Percentiles rank a stretch among this genome's conserved stretches.
Conservation (phyloP, 164 flowering plant genomes). For the Vitis labrusca region DNA sequence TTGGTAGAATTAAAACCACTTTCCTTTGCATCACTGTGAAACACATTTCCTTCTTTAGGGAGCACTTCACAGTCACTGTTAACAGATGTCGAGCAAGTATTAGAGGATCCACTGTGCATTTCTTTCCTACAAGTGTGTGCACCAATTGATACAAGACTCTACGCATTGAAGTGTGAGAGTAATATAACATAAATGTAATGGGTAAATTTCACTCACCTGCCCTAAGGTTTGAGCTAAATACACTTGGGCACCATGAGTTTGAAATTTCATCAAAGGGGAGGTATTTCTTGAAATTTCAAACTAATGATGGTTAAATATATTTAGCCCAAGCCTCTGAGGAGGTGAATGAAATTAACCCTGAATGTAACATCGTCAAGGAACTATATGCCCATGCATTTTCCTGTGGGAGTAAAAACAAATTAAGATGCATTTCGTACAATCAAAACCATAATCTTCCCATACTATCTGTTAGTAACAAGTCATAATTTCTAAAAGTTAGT, state of each 20-base stretch:
- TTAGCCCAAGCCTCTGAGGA: too few species aligned
- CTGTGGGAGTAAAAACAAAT: neutral
- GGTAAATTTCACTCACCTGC: too few species aligned
- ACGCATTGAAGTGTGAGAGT: neutral
- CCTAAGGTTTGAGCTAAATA: too few species aligned
- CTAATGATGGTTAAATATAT: too few species aligned
- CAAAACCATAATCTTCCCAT: neutral
- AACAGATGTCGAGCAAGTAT: conserved; percentile 15
- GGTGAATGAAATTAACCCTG: too few species aligned
- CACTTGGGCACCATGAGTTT: too few species aligned
- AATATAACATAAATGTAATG: neutral
- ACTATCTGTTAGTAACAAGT: neutral
- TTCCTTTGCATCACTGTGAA: conserved; percentile 13
- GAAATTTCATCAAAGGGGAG: too few species aligned
- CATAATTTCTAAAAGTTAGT: neutral
- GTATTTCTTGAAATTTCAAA: too few species aligned
- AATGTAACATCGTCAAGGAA: neutral
- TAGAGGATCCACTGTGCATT: conserved; percentile 13
- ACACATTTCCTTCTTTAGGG: conserved; percentile 16
- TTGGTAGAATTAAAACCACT: conserved; percentile 16
- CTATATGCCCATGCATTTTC: neutral
- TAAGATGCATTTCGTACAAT: neutral
- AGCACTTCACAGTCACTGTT: conserved; percentile 13
- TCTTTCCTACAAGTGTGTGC: conserved; percentile 39
- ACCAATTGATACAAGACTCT: conserved; percentile 1